Conservation (phyloP, 805 yeast species). For the Yamadazyma kitorensis region DNA sequence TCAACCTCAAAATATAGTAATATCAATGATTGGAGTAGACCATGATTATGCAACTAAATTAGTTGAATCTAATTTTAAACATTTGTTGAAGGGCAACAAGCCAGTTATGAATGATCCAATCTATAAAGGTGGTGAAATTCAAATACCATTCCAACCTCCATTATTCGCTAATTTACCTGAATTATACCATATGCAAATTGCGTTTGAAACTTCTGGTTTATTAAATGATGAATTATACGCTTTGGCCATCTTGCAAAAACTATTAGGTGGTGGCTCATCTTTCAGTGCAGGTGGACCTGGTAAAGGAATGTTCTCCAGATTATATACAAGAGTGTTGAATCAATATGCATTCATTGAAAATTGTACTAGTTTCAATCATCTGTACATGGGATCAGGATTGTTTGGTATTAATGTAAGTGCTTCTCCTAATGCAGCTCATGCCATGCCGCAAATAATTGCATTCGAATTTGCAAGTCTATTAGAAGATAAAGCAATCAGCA, state of each 20-base stretch:
- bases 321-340: constrained; percentile 87
- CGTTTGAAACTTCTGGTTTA: constrained; percentile 83
- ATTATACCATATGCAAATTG: constrained; percentile 80
- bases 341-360: constrained; percentile 89
- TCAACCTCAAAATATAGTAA: constrained; percentile 77
- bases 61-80: constrained; percentile 60
- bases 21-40: constrained; percentile 84
- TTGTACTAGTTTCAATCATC: constrained; percentile 83
- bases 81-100: constrained; percentile 20
- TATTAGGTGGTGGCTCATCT: constrained; percentile 96
- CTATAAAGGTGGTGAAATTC: constrained; percentile 49
- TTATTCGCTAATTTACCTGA: constrained; percentile 58
- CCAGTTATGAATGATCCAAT: constrained; percentile 12
- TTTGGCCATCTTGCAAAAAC: constrained; percentile 81
- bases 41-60: constrained; percentile 65
- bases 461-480: constrained; percentile 35
- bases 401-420: constrained; percentile 88
- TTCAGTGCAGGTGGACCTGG: constrained; percentile 99
- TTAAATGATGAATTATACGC: constrained; percentile 86
- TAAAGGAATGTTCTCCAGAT: constrained; percentile 95
- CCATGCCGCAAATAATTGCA: constrained; percentile 75
- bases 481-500: constrained; percentile 50
- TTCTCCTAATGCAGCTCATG: constrained; percentile 80
- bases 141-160: constrained; percentile 39
- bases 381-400: constrained; percentile 85